Percentiles rank a stretch among this genome's conserved stretches.
Conservation (phyloP, 805 yeast genomes). For the Tetrapisispora pingtungensis region DNA sequence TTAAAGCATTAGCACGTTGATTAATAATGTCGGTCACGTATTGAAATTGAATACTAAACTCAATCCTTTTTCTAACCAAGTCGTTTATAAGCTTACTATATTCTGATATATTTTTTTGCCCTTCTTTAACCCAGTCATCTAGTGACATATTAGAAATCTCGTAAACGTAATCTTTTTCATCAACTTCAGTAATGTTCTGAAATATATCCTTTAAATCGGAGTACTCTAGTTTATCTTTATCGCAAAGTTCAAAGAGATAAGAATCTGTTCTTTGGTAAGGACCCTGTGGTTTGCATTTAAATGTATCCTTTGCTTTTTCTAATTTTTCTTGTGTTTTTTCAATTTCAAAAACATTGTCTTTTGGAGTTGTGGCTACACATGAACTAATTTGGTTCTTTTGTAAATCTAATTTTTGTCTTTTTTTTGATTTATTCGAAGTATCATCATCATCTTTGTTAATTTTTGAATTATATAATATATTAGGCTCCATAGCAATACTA, state of each 20-base stretch:
- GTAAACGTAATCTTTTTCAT: conserved; percentile 19
- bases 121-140: conserved; percentile 32
- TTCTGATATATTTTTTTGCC: conserved; percentile 26
- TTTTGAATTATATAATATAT: too few relatives aligned
- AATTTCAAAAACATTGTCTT: neutral
- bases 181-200: neutral
- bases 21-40: conserved; percentile 33
- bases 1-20: conserved; percentile 28
- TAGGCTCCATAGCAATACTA: too few relatives aligned
- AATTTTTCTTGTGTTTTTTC: neutral
- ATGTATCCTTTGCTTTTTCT: neutral
- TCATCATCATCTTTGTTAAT: neutral
- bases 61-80: conserved; percentile 32
- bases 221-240: neutral
- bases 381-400: neutral
- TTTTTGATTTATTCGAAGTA: neutral
- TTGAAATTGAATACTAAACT: conserved; percentile 32
- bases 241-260: conserved; percentile 4
- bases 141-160: conserved; percentile 20
- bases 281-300: conserved; percentile 7
- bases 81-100: conserved; percentile 29
- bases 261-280: conserved; percentile 3
- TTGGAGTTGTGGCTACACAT: neutral
- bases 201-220: neutral
- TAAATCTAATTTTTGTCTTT: neutral